Conservation (phyloP, 2,329 filamentous ascomycete species). For the Tolypocladium pustulatum region DNA sequence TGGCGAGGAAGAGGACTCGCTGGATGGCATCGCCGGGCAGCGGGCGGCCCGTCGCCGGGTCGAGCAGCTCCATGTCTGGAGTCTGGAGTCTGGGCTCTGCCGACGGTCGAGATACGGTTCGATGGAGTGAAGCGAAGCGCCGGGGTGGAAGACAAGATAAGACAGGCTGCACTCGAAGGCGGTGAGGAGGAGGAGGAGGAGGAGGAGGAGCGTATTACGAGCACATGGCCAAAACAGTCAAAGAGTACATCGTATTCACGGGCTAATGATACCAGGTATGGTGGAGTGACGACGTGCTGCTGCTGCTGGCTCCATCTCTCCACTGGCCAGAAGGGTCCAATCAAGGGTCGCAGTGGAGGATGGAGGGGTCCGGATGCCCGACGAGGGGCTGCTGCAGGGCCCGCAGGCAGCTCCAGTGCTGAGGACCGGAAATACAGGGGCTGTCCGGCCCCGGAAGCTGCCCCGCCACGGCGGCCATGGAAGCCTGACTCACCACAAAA, state of each 20-base stretch:
- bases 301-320: neutral
- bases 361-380: too few species aligned
- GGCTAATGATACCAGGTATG: neutral
- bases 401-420: too few species aligned
- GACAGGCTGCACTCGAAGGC: neutral
- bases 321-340: neutral
- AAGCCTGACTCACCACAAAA: neutral
- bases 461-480: neutral
- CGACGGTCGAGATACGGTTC: too few species aligned
- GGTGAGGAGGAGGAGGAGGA: too few species aligned
- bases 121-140: neutral
- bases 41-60: constrained; percentile 59
- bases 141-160: too few species aligned
- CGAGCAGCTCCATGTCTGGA: constrained; percentile 47
- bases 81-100: too few species aligned
- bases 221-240: neutral
- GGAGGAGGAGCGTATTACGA: too few species aligned
- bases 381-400: too few species aligned
- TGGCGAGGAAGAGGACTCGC: constrained; percentile 68
- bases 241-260: neutral
- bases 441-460: neutral
- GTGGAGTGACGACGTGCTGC: neutral
- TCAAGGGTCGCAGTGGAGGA: neutral
- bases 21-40: constrained; percentile 71
- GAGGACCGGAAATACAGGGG: neutral